Percentiles rank a stretch among this genome's conserved stretches.
Evolutionary conservation across 2,329 filamentous ascomycete genomes (phyloP).

Genomic region (Sporothrix euskadiensis): DNA sequence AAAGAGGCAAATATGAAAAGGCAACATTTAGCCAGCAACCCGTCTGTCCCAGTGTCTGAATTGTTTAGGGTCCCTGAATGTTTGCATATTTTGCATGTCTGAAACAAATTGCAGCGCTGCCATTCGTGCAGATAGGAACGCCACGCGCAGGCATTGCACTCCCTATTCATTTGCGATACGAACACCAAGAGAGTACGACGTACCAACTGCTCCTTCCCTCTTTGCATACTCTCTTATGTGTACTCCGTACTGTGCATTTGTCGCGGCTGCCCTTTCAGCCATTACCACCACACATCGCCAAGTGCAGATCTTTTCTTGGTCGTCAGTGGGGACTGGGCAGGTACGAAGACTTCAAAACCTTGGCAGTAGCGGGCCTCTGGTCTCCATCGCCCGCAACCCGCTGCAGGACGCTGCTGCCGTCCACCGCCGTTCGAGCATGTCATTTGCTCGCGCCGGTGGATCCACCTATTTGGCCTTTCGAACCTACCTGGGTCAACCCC

Average conservation of each 20-base stretch:
- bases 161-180: slow-evolving; percentile 6
- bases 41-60: neutral
- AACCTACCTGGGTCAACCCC: neutral
- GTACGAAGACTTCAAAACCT: slow-evolving; percentile 9
- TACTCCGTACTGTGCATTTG: neutral
- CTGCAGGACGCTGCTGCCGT: neutral
- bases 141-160: slow-evolving; percentile 1
- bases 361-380: slow-evolving; percentile 17
- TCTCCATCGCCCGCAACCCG: neutral
- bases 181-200: neutral
- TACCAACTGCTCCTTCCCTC: neutral
- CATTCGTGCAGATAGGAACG: slow-evolving; percentile 7
- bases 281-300: slow-evolving; percentile 14
- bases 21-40: neutral
- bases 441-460: slow-evolving; percentile 12
- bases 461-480: neutral
- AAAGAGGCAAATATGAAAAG: neutral
- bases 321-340: slow-evolving; percentile 16
- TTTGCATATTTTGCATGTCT: neutral
- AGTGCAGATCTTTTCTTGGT: slow-evolving; percentile 14
- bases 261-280: neutral
- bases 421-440: neutral
- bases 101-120: slow-evolving; percentile 9
- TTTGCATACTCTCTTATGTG: neutral
- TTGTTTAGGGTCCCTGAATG: neutral